Evolutionary conservation across 495 filamentous ascomycete species (phyloP).

Genomic region (Aspergillus hancockii): DNA sequence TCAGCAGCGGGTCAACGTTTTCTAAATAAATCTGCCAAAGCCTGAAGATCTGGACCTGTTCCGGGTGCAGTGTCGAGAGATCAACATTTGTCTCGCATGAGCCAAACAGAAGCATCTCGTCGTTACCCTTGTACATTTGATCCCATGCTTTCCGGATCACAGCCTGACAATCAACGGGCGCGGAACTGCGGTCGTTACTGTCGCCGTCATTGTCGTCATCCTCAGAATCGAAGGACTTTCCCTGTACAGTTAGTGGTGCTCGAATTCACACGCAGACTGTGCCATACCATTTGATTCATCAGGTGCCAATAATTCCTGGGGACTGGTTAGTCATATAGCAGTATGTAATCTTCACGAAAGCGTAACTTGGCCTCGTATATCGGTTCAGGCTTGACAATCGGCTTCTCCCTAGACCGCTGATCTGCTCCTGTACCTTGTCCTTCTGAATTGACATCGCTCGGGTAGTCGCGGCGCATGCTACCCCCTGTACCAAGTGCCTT

Average conservation of each 20-base stretch:
- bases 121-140: slow-evolving; percentile 33
- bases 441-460: background rate
- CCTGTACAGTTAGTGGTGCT: no score
- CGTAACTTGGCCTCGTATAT: slow-evolving; percentile 41
- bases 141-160: slow-evolving; percentile 49
- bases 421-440: slow-evolving; percentile 15
- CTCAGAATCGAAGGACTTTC: no score
- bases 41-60: slow-evolving; percentile 40
- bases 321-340: slow-evolving; percentile 12
- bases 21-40: slow-evolving; percentile 54
- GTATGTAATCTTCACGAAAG: no score
- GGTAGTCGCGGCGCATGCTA: no score
- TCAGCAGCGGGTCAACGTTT: slow-evolving; percentile 54
- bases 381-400: slow-evolving; percentile 28
- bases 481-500: no score
- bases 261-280: no score
- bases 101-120: slow-evolving; percentile 52
- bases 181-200: slow-evolving; percentile 29
- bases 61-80: slow-evolving; percentile 50
- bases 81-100: slow-evolving; percentile 38
- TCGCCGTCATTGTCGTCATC: slow-evolving; percentile 7
- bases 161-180: slow-evolving; percentile 30
- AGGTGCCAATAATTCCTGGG: slow-evolving; percentile 49
- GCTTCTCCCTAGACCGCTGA: slow-evolving; percentile 21
- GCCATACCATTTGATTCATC: slow-evolving; percentile 46